Percentiles rank a stretch among this genome's conserved stretches.
phyloP scores from a whole-genome alignment of 192 early-diverging fungal genomes.

The Linnemannia hyalina region DNA sequence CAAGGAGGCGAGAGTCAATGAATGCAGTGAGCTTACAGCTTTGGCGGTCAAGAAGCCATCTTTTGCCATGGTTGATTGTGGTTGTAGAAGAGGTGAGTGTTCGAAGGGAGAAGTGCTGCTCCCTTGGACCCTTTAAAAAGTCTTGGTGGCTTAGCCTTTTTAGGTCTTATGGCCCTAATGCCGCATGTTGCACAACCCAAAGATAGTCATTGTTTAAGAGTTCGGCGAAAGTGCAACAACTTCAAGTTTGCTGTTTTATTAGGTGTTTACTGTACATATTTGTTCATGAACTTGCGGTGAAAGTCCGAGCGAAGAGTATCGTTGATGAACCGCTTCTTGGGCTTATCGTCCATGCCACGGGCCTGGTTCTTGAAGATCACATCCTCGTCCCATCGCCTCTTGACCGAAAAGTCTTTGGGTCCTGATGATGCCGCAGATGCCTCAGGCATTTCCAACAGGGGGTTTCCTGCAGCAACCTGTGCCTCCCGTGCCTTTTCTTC shows the following conservation, averaged over 20 bases:
- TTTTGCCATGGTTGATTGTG: slow-evolving; percentile 66
- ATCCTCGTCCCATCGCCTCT: slow-evolving; percentile 98
- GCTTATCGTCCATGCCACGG: slow-evolving; percentile 84
- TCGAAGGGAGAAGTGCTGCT: not conserved
- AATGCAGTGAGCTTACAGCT: slow-evolving; percentile 55
- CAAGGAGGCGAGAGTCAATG: not conserved
- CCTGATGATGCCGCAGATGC: slow-evolving; percentile 1
- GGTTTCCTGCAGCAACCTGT: slow-evolving; percentile 82
- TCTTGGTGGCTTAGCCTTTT: slow-evolving; percentile 10
- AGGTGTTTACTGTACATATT: slow-evolving; percentile 80
- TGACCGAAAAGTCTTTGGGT: slow-evolving; percentile 82
- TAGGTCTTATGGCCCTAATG: not conserved
- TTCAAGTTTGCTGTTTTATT: slow-evolving; percentile 6
- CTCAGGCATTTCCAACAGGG: slow-evolving; percentile 73
- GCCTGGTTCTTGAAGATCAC: slow-evolving; percentile 99
- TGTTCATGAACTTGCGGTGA: slow-evolving; percentile 95
- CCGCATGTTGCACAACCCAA: too few species aligned
- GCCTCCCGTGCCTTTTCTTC: slow-evolving; percentile 72
- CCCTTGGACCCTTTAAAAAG: not conserved
- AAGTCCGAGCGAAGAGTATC: slow-evolving; percentile 97
- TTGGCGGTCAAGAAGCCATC: slow-evolving; percentile 86
- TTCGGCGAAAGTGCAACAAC: not conserved
- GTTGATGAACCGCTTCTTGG: slow-evolving; percentile 97
- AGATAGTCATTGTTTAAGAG: not conserved
- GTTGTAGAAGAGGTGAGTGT: not conserved